phyloP scores from a whole-genome alignment of 352 stramenopile species.

The Peronospora belbahrii region DNA sequence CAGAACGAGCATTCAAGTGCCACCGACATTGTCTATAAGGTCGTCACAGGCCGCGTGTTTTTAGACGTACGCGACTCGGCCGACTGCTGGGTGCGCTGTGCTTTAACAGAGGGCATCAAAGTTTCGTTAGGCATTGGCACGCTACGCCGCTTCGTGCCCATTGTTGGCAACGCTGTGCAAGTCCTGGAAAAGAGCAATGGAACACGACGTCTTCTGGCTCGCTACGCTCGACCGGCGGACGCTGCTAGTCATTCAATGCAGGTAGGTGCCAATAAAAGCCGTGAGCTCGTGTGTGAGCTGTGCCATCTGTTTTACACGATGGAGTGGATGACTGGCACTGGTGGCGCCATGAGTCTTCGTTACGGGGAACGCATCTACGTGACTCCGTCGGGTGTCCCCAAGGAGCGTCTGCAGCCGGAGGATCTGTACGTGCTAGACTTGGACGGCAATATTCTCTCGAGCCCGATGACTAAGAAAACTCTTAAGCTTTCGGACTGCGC shows the following conservation, averaged over 20 bases:
- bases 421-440: constrained; percentile 93
- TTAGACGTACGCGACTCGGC: constrained; percentile 65
- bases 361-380: constrained; percentile 91
- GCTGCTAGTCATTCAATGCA: constrained; percentile 31
- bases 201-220: constrained; percentile 14
- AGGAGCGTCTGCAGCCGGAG: constrained; percentile 92
- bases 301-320: constrained; percentile 69
- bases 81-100: constrained; percentile 58
- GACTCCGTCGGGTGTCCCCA: constrained; percentile 93
- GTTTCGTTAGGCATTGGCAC: constrained; percentile 19
- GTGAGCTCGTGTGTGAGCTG: constrained; percentile 62
- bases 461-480: constrained; percentile 36
- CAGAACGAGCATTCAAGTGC: constrained; percentile 43
- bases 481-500: constrained; percentile 90
- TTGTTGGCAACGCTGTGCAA: constrained; percentile 10
- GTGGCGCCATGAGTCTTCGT: constrained; percentile 90
- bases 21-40: constrained; percentile 27
- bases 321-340: constrained; percentile 93
- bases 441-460: constrained; percentile 70
- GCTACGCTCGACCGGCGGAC: constrained; percentile 38
- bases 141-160: constrained; percentile 42
- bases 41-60: constrained; percentile 34
- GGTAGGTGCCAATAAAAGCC: constrained; percentile 31
- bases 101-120: constrained; percentile 32
- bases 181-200: constrained; percentile 10